Base-by-base conservation (phyloP, 2,329 filamentous ascomycete species). In the Aspergillus oerlinghausenensis region DNA sequence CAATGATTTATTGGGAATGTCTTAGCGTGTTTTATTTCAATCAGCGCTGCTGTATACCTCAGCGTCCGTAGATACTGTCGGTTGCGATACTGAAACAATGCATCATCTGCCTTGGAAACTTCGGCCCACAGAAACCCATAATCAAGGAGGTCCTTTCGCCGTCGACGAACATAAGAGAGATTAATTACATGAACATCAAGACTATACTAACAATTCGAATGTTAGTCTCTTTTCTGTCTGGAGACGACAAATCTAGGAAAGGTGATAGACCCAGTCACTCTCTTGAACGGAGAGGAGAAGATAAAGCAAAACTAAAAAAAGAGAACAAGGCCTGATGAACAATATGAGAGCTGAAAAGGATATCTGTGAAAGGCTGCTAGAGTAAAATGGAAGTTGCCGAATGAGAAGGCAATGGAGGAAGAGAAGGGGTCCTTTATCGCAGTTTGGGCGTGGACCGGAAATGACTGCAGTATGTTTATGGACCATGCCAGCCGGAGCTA, bases 281-380 rank as follows among this genome's bases (percentile, higher is more conserved):
- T 55, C 57, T 53, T 54, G 60, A 54, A 56, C 55, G 52, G 51
- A 52, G 51, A 50, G 60, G 51, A 59, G 55, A 57, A 59, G 52
- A 55, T 59, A 63, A 62, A 60, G 55, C 50, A 55, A 61, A 59
- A 61, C 61, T 52, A 61, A 60, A 60, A 60, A 54, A 53, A 58
- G 47, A 58, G 47, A 40, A 60, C 60, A 56, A 60, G 54, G 55
- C 61, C 32, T 38, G 54, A 67, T 61, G 54, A 63, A 64, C 55
- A 68, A 66, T 66, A 57, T 56, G 53, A 65, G 64, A 65, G 64
- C 65, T 63, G 66, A 72, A 69, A 58, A 67, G 68, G 69, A 73
- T 74, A 75, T 73, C 67, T 69, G 70, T 66, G 72, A 73, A 65
- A 65, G 64, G 64, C 62, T 69, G 69, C 67, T 65, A 65, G 64